Evolutionary conservation across 176 grass and related monocot species (phyloP).

Genomic region (Pharus latifolius): DNA sequence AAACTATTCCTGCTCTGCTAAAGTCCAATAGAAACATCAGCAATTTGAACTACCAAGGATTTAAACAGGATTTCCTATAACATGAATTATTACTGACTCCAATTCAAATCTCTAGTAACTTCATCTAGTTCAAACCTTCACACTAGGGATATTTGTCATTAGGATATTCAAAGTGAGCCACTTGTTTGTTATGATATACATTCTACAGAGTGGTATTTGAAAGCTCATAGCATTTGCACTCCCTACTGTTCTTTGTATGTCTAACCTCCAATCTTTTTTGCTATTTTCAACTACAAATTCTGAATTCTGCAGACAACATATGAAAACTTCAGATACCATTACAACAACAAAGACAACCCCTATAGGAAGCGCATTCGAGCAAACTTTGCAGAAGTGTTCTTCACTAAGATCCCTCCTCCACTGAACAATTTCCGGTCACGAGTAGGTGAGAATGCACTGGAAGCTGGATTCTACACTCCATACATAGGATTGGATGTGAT

Average conservation of each 20-base stretch:
- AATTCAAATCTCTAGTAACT: background rate
- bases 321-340: slow-evolving; percentile 56
- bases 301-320: slow-evolving; percentile 68
- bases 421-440: slow-evolving; percentile 46
- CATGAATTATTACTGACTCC: too few species aligned
- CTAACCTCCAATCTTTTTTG: background rate
- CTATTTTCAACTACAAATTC: background rate
- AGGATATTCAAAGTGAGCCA: background rate
- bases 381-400: slow-evolving; percentile 49
- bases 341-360: slow-evolving; percentile 52
- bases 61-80: too few species aligned
- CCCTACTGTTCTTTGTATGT: background rate
- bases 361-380: slow-evolving; percentile 30
- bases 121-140: too few species aligned
- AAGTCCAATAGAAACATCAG: too few species aligned
- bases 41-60: too few species aligned
- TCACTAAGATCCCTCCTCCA: slow-evolving; percentile 43
- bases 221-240: background rate
- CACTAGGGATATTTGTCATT: too few species aligned
- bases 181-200: background rate
- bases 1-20: background rate
- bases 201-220: background rate
- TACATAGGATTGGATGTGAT: slow-evolving; percentile 29
- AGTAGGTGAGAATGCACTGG: slow-evolving; percentile 28
- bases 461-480: slow-evolving; percentile 41